Conservation (phyloP, 257 asterid species). For the Echium plantagineum region DNA sequence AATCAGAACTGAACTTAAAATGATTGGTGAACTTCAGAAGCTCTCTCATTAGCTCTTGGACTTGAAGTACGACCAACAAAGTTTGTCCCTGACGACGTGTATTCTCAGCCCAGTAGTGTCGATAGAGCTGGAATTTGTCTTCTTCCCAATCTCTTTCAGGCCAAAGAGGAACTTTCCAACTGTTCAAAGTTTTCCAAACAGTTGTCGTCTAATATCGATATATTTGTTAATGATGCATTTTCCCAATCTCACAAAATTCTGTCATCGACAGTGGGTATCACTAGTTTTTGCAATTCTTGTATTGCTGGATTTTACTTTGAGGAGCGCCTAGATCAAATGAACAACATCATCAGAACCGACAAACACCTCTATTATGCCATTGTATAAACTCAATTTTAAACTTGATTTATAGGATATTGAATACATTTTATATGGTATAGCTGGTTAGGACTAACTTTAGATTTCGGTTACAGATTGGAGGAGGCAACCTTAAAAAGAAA, state of each 20-base stretch:
- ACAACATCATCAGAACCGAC: constrained; percentile 35
- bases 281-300: constrained; percentile 53
- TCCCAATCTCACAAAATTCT: constrained; percentile 72
- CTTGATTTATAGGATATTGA: constrained; percentile 5
- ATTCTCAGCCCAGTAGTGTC: constrained; percentile 19
- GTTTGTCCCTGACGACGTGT: constrained; percentile 20
- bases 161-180: constrained; percentile 66
- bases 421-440: constrained; percentile 1
- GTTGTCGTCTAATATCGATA: constrained; percentile 62
- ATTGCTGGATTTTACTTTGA: constrained; percentile 81
- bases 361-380: constrained; percentile 61
- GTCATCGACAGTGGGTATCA: constrained; percentile 81
- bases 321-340: constrained; percentile 47
- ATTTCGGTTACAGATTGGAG: constrained; percentile 57
- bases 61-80: constrained; percentile 52
- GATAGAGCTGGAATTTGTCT: constrained; percentile 32
- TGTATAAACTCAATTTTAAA: constrained; percentile 29
- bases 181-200: constrained; percentile 51
- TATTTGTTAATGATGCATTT: constrained; percentile 80
- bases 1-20: background rate
- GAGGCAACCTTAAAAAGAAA: constrained; percentile 60
- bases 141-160: constrained; percentile 54
- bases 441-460: constrained; percentile 4
- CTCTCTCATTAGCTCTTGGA: constrained; percentile 48
- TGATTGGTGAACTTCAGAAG: constrained; percentile 35